phyloP scores from a whole-genome alignment of 2,329 filamentous ascomycete species.

The Fusarium buharicum region DNA sequence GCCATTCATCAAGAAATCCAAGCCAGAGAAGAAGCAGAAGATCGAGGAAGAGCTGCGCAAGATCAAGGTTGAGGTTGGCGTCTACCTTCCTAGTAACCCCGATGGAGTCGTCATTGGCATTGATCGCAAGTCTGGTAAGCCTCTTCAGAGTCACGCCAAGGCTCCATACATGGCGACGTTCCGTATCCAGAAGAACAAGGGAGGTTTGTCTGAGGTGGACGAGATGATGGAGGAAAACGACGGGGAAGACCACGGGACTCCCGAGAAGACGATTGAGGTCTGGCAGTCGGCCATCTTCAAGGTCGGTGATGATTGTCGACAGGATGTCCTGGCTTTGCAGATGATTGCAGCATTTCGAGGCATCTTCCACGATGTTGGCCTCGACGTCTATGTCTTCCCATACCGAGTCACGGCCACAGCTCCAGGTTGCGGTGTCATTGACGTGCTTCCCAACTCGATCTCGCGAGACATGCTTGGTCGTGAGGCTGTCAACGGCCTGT shows the following conservation, averaged over 20 bases:
- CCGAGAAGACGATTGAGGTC: slow-evolving; percentile 80
- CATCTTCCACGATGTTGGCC: slow-evolving; percentile 93
- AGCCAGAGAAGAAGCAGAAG: slow-evolving; percentile 98
- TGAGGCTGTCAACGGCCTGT: slow-evolving; percentile 96
- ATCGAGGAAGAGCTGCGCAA: slow-evolving; percentile 98
- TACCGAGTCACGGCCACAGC: slow-evolving; percentile 98
- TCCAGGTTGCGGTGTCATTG: slow-evolving; percentile 96
- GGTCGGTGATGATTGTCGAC: slow-evolving; percentile 96
- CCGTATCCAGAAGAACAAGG: slow-evolving; percentile 85
- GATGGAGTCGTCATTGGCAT: slow-evolving; percentile 98
- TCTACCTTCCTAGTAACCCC: slow-evolving; percentile 96
- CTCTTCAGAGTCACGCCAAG: slow-evolving; percentile 96
- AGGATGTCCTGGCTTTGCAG: slow-evolving; percentile 95
- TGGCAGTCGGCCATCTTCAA: slow-evolving; percentile 99
- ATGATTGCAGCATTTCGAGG: slow-evolving; percentile 98
- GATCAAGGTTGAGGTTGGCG: slow-evolving; percentile 95
- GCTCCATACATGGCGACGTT: slow-evolving; percentile 99
- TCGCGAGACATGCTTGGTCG: slow-evolving; percentile 98
- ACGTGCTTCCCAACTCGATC: slow-evolving; percentile 96
- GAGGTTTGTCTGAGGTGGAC: slow-evolving; percentile 62
- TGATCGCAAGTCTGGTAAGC: slow-evolving; percentile 97
- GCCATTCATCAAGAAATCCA: slow-evolving; percentile 89
- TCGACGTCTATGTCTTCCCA: slow-evolving; percentile 96
- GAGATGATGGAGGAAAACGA: slow-evolving; percentile 61
- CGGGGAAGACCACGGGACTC: slow-evolving; percentile 48